A percentile compares a stretch with the other conserved stretches of the same genome.
Evolutionary conservation across 2,329 filamentous ascomycete genomes (phyloP).

Genomic region (Aspergillus fumigatus): DNA sequence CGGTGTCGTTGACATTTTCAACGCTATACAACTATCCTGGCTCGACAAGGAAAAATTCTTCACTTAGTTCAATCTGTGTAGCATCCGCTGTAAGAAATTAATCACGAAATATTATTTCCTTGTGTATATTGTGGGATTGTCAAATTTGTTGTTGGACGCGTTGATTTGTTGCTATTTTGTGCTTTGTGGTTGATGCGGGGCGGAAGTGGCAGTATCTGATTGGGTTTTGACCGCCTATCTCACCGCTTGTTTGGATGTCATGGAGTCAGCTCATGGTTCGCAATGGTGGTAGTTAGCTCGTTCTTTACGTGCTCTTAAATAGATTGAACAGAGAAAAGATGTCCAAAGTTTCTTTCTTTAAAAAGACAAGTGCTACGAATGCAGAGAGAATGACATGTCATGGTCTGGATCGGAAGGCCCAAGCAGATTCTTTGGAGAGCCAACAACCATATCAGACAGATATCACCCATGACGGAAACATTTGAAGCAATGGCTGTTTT

Average conservation of each 20-base stretch:
- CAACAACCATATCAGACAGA: no score
- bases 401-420: no score
- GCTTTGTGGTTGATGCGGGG: neutral
- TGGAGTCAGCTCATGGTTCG: no score
- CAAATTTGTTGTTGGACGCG: neutral
- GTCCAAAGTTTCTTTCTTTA: neutral
- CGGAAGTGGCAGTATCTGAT: neutral
- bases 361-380: neutral
- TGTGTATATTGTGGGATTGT: neutral
- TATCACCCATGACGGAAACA: no score
- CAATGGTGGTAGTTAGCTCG: neutral
- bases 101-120: neutral
- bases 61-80: neutral
- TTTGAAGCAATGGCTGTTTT: no score
- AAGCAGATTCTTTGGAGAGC: no score
- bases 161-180: neutral
- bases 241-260: neutral
- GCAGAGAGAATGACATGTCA: no score
- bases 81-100: neutral
- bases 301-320: no score
- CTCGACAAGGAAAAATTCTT: neutral
- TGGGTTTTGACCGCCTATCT: neutral
- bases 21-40: neutral
- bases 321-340: no score
- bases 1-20: slow-evolving; percentile 8